Percentiles rank a stretch among this genome's conserved stretches.
Evolutionary conservation across 192 early-diverging fungal genomes (phyloP).

Genomic region (Lunasporangiospora selenospora): DNA sequence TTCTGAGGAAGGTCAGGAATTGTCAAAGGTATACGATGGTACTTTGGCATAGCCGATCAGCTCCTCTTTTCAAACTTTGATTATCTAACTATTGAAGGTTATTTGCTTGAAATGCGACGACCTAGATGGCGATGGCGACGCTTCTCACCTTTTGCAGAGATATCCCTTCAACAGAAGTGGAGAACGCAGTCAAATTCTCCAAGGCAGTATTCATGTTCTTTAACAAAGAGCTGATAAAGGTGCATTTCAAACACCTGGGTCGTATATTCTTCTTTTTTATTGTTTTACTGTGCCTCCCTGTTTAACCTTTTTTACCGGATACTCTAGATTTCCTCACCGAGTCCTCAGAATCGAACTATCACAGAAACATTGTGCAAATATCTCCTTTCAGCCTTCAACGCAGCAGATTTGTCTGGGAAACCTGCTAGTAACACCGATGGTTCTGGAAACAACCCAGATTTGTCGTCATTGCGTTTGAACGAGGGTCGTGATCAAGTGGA

Average conservation of each 20-base stretch:
- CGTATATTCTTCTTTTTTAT: neutral
- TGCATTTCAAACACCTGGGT: neutral
- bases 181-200: no score
- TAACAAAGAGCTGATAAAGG: constrained; percentile 31
- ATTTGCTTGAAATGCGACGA: no score
- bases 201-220: constrained; percentile 22
- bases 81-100: no score
- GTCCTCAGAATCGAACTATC: neutral
- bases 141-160: no score
- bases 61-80: no score
- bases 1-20: no score
- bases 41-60: no score
- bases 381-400: constrained; percentile 12
- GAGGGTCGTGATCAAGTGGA: constrained; percentile 49
- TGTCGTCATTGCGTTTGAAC: constrained; percentile 1
- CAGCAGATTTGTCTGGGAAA: neutral
- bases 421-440: neutral
- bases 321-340: constrained; percentile 1
- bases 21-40: no score
- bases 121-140: no score
- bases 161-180: no score
- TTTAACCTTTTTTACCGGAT: neutral
- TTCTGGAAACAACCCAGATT: neutral
- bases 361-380: constrained; percentile 10
- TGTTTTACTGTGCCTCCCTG: neutral